Evolutionary conservation across 2,329 filamentous ascomycete genomes (phyloP).

Genomic region (Orbilia oligospora): DNA sequence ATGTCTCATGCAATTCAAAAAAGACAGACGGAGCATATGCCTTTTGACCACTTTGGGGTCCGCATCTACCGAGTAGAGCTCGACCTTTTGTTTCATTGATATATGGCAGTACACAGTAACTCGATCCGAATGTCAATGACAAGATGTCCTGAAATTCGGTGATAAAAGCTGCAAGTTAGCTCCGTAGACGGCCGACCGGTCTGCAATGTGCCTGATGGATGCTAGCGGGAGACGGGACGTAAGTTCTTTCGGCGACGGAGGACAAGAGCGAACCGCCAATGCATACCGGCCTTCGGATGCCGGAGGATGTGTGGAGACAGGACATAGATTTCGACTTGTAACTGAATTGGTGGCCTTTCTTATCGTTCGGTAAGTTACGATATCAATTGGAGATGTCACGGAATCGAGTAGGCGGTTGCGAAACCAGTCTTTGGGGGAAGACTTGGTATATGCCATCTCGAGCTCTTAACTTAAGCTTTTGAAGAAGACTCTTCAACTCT

Average conservation of each 20-base stretch:
- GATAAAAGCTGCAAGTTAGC: constrained; percentile 10
- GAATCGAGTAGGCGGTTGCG: constrained; percentile 25
- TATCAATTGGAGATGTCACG: constrained; percentile 10
- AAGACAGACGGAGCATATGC: not conserved
- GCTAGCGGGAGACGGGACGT: constrained; percentile 28
- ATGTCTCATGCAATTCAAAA: constrained; percentile 14
- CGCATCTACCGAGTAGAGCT: not conserved
- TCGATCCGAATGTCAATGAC: constrained; percentile 18
- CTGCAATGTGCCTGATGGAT: constrained; percentile 9
- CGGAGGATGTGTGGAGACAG: constrained; percentile 26
- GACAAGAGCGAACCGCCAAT: not conserved
- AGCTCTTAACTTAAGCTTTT: constrained; percentile 3
- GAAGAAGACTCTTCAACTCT: not conserved
- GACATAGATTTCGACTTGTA: not conserved
- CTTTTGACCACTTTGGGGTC: not conserved
- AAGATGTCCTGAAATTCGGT: constrained; percentile 9
- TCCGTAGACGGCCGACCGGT: constrained; percentile 16
- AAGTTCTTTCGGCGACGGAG: constrained; percentile 12
- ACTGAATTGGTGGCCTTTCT: not conserved
- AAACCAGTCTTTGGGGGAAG: not conserved
- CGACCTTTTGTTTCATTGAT: not conserved
- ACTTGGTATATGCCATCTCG: constrained; percentile 8
- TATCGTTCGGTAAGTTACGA: constrained; percentile 33
- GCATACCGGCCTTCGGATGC: constrained; percentile 35
- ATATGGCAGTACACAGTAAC: not conserved